phyloP scores from a whole-genome alignment of 2,329 filamentous ascomycete species.

The Aureobasidium sp. region DNA sequence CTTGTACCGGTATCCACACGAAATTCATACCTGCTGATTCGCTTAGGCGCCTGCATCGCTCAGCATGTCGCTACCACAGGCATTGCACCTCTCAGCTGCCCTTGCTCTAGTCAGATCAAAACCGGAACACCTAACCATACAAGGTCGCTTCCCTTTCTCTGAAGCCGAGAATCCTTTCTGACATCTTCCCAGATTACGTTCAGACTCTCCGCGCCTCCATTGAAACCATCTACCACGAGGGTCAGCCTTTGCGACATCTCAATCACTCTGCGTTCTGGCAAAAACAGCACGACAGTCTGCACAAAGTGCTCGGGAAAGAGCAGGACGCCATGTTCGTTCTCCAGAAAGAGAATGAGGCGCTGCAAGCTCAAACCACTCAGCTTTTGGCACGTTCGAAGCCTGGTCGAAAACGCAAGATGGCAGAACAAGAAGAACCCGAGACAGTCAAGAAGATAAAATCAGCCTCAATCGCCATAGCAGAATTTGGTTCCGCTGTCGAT shows the following conservation, averaged over 20 bases:
- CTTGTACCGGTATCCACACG: neutral
- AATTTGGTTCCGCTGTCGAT: neutral
- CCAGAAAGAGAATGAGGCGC: neutral
- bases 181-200: constrained; percentile 18
- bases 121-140: constrained; percentile 26
- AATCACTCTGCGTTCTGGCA: neutral
- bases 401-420: constrained; percentile 1
- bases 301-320: constrained; percentile 18
- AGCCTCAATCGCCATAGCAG: neutral
- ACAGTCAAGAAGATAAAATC: neutral
- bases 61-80: neutral
- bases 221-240: constrained; percentile 19
- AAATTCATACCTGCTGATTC: neutral
- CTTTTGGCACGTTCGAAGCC: neutral
- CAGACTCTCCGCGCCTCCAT: constrained; percentile 22
- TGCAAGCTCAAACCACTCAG: neutral
- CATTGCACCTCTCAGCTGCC: constrained; percentile 20
- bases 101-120: constrained; percentile 30
- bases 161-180: neutral
- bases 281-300: constrained; percentile 17
- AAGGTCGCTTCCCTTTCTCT: constrained; percentile 17
- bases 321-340: neutral
- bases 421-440: neutral
- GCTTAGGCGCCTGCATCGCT: neutral
- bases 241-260: neutral